These are phyloP conservation scores for Flaveria ramosissima DNA, from an alignment of 129 eudicot species.

Conservation along the genomic window DNA sequence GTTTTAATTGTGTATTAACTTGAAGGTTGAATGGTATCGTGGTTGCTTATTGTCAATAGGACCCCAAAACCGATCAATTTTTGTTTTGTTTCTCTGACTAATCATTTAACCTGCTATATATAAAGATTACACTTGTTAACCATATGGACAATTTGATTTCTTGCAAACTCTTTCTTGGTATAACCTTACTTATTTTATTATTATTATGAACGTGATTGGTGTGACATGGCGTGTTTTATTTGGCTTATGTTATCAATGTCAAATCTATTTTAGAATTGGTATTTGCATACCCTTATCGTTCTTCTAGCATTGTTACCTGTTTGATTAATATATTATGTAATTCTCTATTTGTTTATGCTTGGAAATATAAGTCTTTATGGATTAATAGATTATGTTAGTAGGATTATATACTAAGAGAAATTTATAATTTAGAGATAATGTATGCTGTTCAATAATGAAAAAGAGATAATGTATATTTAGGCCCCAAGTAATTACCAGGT, in stretches of 20 bases:
- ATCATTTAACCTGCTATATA: constrained; percentile 13
- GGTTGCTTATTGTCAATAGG: constrained; percentile 13
- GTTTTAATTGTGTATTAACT: constrained; percentile 13
- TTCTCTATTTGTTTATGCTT: not conserved
- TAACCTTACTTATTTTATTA: not conserved
- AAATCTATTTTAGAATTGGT: not conserved
- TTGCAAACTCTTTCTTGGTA: constrained; percentile 18
- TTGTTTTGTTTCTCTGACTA: constrained; percentile 6
- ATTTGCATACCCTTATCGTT: constrained; percentile 1
- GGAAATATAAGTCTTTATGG: not conserved
- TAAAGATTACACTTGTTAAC: constrained; percentile 20
- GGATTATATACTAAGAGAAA: not conserved
- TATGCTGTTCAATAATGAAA: not conserved
- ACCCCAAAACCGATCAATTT: not conserved
- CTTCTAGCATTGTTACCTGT: constrained; percentile 1
- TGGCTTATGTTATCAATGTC: not conserved
- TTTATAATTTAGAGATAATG: not conserved
- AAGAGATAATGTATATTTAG: not conserved
- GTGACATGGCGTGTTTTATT: not conserved
- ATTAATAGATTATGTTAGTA: not conserved
- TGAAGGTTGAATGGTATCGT: constrained; percentile 19
- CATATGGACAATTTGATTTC: constrained; percentile 17
- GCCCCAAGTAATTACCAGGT: not conserved
- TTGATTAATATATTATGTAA: not conserved
- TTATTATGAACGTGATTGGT: not conserved